phyloP scores from a whole-genome alignment of 257 asterid species.

The Nicotiana otophora region DNA sequence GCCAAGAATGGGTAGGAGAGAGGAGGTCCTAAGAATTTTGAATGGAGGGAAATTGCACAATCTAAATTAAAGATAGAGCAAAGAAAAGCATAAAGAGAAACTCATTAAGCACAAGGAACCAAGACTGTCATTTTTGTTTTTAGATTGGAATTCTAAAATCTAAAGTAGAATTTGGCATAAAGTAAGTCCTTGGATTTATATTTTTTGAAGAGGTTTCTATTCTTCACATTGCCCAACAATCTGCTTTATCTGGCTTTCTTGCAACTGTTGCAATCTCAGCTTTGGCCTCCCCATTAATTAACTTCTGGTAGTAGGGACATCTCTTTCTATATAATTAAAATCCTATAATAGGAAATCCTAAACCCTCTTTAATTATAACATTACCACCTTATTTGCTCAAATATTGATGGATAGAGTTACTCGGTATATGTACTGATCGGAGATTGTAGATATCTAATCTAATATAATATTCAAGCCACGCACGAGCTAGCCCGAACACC shows the following conservation, averaged over 20 bases:
- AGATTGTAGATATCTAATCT: no score
- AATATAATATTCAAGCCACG: no score
- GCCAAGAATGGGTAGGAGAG: neutral
- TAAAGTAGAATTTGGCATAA: slow-evolving; percentile 53
- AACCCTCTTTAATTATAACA: neutral
- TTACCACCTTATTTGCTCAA: no score
- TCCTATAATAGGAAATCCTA: neutral
- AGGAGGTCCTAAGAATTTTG: slow-evolving; percentile 1
- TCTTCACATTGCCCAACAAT: slow-evolving; percentile 35
- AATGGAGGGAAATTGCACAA: slow-evolving; percentile 18
- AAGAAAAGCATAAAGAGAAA: slow-evolving; percentile 66
- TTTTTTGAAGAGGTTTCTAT: slow-evolving; percentile 21
- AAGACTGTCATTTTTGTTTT: slow-evolving; percentile 43
- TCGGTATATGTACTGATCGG: no score
- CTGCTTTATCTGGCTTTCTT: slow-evolving; percentile 63
- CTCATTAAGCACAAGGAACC: slow-evolving; percentile 64
- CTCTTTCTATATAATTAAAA: neutral
- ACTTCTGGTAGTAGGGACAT: neutral
- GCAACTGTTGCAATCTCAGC: slow-evolving; percentile 47
- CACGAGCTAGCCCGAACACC: no score
- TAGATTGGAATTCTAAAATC: slow-evolving; percentile 57
- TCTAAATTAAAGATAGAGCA: slow-evolving; percentile 21
- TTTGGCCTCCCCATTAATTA: slow-evolving; percentile 35
- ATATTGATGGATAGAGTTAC: no score
- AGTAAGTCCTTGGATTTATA: slow-evolving; percentile 40